Evolutionary conservation across 1,284 basidiomycete species (phyloP), one percentile per base, ranked within the genome.

Genomic region (Rhizoctonia solani): DNA sequence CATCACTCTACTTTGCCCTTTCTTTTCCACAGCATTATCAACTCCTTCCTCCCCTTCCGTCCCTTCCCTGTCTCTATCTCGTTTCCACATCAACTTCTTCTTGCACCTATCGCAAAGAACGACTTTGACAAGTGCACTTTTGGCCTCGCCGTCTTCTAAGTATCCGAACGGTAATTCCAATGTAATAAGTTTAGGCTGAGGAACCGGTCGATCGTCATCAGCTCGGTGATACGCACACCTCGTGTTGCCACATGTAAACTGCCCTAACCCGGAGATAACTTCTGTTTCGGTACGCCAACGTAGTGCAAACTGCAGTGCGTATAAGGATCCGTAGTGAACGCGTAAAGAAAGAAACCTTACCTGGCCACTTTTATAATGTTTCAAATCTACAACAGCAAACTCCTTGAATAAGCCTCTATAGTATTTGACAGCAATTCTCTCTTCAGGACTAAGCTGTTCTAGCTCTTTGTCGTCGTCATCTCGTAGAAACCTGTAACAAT

Each of bases 321-420:
- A 25, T 37, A 21, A 63, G 27, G 13, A 19, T 30, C 4, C 16
- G 44, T 39, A 55, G 44, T 39, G 4, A 11, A 53, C 46, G 27
- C 16, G 16, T 39, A 67, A 44, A 41, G n/a, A 14, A 46, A 25
- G 54, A 19, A n/a, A 5, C 44, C n/a, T 1, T 53, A 93, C 91
- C 69, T 89, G 88, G n/a, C 92, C 91, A 0, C 89, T 88, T 78
- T 94, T 95, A 82, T 90, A 96, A 75, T 96, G 94, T 78, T 96
- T 96, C 70, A 97, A 79, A 77, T 97, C 92, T 74, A 94, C 93
- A 50, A 97, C 81, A 0, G 93, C 93, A 74, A 89, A 96, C 77
- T 98, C 94, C 69, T 92, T 88, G 75, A 93, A 96, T 4, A 97
- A 83, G 72, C 80, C 89, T 14, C 83, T 80, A 73, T 96, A 95